Evolutionary conservation across 2,329 filamentous ascomycete genomes (phyloP).

Genomic region (Raffaelea ambrosiae): DNA sequence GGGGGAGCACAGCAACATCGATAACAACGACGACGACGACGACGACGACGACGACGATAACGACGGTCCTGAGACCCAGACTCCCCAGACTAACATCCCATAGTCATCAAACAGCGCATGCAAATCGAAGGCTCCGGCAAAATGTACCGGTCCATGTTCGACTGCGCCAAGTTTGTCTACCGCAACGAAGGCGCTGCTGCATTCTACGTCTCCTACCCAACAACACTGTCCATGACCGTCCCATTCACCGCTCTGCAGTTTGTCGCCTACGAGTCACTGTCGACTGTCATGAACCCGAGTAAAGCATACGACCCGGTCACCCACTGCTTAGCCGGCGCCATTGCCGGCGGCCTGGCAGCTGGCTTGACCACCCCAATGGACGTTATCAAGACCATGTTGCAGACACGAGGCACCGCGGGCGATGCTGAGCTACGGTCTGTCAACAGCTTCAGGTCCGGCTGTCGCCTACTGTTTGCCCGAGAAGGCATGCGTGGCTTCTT

Average conservation of each 20-base stretch:
- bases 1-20: no score
- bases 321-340: constrained; percentile 84
- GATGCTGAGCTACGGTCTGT: constrained; percentile 79
- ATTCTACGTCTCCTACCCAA: constrained; percentile 98
- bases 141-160: constrained; percentile 73
- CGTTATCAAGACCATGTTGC: constrained; percentile 94
- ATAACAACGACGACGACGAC: no score
- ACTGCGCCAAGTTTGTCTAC: constrained; percentile 86
- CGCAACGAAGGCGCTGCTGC: constrained; percentile 77
- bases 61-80: constrained; percentile 1
- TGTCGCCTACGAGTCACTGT: constrained; percentile 94
- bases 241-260: constrained; percentile 97
- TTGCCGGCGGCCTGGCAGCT: constrained; percentile 88
- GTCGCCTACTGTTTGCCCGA: constrained; percentile 69
- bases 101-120: constrained; percentile 99
- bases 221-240: constrained; percentile 95
- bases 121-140: constrained; percentile 89
- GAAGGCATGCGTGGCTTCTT: constrained; percentile 86
- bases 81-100: no score
- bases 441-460: constrained; percentile 72
- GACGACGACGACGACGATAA: no score
- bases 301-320: constrained; percentile 86
- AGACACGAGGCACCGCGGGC: constrained; percentile 74
- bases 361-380: constrained; percentile 94
- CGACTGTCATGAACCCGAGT: constrained; percentile 81